phyloP scores from a whole-genome alignment of 2,329 filamentous ascomycete species.

The Penicillium occitanis region DNA sequence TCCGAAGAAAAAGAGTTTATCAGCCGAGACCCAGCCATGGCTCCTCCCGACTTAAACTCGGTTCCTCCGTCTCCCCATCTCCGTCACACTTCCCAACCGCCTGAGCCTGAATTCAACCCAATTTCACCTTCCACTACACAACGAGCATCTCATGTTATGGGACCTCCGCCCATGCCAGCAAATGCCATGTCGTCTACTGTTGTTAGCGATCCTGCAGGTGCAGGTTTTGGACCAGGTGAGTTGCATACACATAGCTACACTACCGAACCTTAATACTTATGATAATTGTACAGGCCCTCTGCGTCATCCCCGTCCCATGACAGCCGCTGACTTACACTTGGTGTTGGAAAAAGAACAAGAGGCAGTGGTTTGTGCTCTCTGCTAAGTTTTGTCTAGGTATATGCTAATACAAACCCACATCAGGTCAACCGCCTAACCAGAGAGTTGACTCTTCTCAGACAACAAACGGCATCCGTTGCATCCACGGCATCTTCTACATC shows the following conservation, averaged over 20 bases:
- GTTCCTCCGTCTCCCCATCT: constrained; percentile 39
- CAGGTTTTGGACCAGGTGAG: constrained; percentile 44
- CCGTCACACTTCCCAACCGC: constrained; percentile 34
- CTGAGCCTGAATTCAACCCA: constrained; percentile 30
- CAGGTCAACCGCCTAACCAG: constrained; percentile 91
- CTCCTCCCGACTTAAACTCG: constrained; percentile 49
- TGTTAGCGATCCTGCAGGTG: constrained; percentile 37
- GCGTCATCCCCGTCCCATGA: constrained; percentile 82
- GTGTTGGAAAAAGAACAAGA: constrained; percentile 95
- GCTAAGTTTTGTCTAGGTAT: too few species aligned
- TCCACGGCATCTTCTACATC: constrained; percentile 61
- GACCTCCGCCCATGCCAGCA: constrained; percentile 38
- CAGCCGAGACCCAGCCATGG: constrained; percentile 36
- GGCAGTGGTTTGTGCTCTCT: constrained; percentile 67
- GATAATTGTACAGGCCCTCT: constrained; percentile 58
- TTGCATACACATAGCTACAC: not conserved
- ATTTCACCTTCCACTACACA: constrained; percentile 45
- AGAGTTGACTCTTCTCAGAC: constrained; percentile 80
- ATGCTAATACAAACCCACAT: not conserved
- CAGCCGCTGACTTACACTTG: constrained; percentile 81
- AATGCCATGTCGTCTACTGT: constrained; percentile 29
- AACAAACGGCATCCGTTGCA: constrained; percentile 62
- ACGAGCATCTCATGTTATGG: constrained; percentile 51
- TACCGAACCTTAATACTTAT: not conserved
- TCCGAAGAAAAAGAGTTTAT: not conserved